These are phyloP conservation scores for Leccinum huronense DNA, from an alignment of 1,284 basidiomycete genomes.

Conservation along the genomic window DNA sequence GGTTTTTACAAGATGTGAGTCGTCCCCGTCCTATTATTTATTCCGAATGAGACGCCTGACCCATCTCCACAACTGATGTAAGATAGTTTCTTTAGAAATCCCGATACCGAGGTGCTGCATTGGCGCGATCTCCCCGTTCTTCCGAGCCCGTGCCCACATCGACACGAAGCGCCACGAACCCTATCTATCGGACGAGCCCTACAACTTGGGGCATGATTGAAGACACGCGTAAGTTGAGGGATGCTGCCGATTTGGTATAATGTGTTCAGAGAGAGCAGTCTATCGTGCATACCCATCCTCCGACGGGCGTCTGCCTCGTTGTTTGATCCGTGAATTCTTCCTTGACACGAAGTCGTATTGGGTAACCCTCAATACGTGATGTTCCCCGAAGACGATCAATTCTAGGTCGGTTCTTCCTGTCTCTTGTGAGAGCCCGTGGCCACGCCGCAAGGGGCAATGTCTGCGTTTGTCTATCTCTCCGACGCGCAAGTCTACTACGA, in stretches of 20 bases:
- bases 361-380: constrained; percentile 89
- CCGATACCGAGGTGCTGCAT: constrained; percentile 93
- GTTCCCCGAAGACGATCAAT: constrained; percentile 92
- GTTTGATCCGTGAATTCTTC: background rate
- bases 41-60: constrained; percentile 9
- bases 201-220: constrained; percentile 71
- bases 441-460: constrained; percentile 60
- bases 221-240: constrained; percentile 80
- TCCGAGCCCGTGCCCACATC: constrained; percentile 97
- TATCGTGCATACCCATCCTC: constrained; percentile 77
- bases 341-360: constrained; percentile 6
- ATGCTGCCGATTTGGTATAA: constrained; percentile 98
- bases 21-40: background rate
- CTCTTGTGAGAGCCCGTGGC: constrained; percentile 93
- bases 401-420: constrained; percentile 86
- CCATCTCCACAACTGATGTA: constrained; percentile 73
- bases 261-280: constrained; percentile 84
- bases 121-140: constrained; percentile 94
- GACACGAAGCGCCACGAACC: constrained; percentile 98
- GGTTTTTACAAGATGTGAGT: constrained; percentile 86
- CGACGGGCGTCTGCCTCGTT: constrained; percentile 45
- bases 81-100: constrained; percentile 98
- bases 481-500: constrained; percentile 96
- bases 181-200: constrained; percentile 88
- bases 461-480: constrained; percentile 80